These are phyloP conservation scores for Groenewaldozyma auringiensis DNA, from an alignment of 1,139 yeast genomes.

Conservation along the genomic window DNA sequence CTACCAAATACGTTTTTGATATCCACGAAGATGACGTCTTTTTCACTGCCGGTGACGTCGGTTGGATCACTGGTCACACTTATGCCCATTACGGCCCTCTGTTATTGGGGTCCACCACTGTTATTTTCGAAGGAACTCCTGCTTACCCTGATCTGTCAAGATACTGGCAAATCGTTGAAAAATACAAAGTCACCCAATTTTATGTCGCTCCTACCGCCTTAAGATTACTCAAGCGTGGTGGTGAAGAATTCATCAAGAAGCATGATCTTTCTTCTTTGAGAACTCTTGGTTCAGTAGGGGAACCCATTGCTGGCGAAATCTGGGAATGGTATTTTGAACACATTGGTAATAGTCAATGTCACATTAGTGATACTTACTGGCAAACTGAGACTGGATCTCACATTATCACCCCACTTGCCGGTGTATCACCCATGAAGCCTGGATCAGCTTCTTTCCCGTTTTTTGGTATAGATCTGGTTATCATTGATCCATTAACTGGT, in stretches of 20 bases:
- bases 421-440: constrained; percentile 90
- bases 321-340: constrained; percentile 88
- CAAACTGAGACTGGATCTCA: constrained; percentile 98
- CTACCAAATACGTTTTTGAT: constrained; percentile 89
- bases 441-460: constrained; percentile 95
- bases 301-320: constrained; percentile 86
- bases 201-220: constrained; percentile 89
- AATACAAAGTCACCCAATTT: constrained; percentile 70
- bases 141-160: constrained; percentile 94
- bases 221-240: constrained; percentile 76
- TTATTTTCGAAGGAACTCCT: constrained; percentile 94
- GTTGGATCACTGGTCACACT: constrained; percentile 98
- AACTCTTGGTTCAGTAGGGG: constrained; percentile 81
- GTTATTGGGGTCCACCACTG: constrained; percentile 77
- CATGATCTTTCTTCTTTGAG: constrained; percentile 61
- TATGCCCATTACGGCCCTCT: constrained; percentile 93
- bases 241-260: constrained; percentile 56
- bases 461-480: constrained; percentile 83
- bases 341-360: constrained; percentile 76
- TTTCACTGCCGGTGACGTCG: constrained; percentile 97
- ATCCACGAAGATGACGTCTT: constrained; percentile 78
- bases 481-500: constrained; percentile 88
- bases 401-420: constrained; percentile 90
- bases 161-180: constrained; percentile 85
- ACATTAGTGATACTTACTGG: constrained; percentile 90